These are phyloP conservation scores for Lobosporangium transversale DNA, from an alignment of 192 early-diverging fungal genomes.

Conservation along the genomic window DNA sequence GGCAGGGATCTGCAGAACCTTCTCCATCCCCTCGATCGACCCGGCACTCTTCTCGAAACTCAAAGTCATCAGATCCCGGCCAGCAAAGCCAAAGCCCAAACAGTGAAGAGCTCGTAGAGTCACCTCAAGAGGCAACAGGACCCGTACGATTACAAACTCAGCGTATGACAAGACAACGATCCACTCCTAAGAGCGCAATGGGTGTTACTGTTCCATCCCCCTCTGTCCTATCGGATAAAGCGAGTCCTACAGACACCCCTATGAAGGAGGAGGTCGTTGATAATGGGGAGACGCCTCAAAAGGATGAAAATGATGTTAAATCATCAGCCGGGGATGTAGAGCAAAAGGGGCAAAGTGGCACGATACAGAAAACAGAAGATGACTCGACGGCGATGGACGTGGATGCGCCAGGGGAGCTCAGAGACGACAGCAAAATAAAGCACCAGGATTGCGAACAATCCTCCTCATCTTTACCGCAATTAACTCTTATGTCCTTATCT, in stretches of 20 bases:
- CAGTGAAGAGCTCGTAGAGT: conserved; percentile 4
- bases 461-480: conserved; percentile 13
- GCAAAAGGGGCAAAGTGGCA: not conserved
- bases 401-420: conserved; percentile 1
- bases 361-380: not conserved
- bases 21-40: conserved; percentile 40
- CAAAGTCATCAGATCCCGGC: conserved; percentile 12
- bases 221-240: conserved; percentile 1
- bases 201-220: conserved; percentile 8
- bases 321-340: not conserved
- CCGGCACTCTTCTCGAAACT: conserved; percentile 37
- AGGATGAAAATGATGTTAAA: not conserved
- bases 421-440: not conserved
- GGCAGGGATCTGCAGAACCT: conserved; percentile 36
- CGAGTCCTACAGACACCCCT: not conserved
- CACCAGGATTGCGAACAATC: conserved; percentile 11
- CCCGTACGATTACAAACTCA: conserved; percentile 15
- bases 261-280: not conserved
- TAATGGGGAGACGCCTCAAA: not conserved
- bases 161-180: conserved; percentile 42
- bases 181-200: conserved; percentile 25
- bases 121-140: not conserved
- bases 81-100: conserved; percentile 1
- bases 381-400: conserved; percentile 26
- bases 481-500: conserved; percentile 17